Percentiles rank a stretch among this genome's conserved stretches.
phyloP scores from a whole-genome alignment of 2,329 filamentous ascomycete genomes.

The Huntiella moniliformis region DNA sequence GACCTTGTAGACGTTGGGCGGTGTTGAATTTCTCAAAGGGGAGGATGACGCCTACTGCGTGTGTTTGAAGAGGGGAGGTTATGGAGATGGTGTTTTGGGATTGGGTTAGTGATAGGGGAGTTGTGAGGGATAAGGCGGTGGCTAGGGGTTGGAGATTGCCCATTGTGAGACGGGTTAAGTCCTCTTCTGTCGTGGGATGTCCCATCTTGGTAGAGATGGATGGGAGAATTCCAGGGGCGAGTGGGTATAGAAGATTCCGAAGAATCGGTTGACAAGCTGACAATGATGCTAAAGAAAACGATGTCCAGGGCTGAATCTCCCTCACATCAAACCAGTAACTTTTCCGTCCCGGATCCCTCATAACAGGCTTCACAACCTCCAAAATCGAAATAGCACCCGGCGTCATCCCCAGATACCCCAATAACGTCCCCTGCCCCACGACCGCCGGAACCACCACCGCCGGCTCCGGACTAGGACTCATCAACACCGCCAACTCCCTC shows the following conservation, averaged over 20 bases:
- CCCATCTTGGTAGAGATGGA: slow-evolving; percentile 39
- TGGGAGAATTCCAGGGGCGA: slow-evolving; percentile 53
- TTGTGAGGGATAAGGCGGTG: slow-evolving; percentile 53
- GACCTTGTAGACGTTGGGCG: slow-evolving; percentile 71
- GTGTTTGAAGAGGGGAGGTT: slow-evolving; percentile 44
- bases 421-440: too few relatives aligned
- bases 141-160: slow-evolving; percentile 26
- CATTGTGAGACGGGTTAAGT: slow-evolving; percentile 14
- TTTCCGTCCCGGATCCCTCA: slow-evolving; percentile 44
- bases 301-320: slow-evolving; percentile 65
- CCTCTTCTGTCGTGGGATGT: slow-evolving; percentile 59
- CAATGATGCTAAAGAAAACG: slow-evolving; percentile 37
- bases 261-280: slow-evolving; percentile 17
- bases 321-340: slow-evolving; percentile 96
- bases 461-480: too few relatives aligned
- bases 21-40: slow-evolving; percentile 91
- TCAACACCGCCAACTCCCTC: too few relatives aligned
- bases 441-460: too few relatives aligned
- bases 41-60: slow-evolving; percentile 72
- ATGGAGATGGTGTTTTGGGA: slow-evolving; percentile 20
- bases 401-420: too few relatives aligned
- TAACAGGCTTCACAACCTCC: not conserved
- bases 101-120: slow-evolving; percentile 36
- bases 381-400: too few relatives aligned
- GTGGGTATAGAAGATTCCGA: slow-evolving; percentile 50